phyloP scores from a whole-genome alignment of 768 basidiomycete genomes.

The Rhodotorula kratochvilovae region DNA sequence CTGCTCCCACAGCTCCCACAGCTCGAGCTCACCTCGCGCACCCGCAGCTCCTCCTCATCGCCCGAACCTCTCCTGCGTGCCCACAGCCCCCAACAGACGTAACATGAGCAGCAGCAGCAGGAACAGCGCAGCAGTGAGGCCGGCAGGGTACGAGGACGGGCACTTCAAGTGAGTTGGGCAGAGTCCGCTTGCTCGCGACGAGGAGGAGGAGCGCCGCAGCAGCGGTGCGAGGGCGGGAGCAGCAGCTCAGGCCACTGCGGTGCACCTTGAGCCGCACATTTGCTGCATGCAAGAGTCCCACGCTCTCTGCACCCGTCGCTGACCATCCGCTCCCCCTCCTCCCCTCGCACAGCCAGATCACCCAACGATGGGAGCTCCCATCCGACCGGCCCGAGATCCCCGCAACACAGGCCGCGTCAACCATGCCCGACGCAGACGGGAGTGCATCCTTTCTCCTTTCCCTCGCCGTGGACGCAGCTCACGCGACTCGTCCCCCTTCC shows the following conservation, averaged over 20 bases:
- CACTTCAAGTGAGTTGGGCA: constrained; percentile 12
- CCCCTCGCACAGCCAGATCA: constrained; percentile 1
- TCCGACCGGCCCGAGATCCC: constrained; percentile 2
- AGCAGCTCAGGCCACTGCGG: too few species aligned
- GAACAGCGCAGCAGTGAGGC: background rate
- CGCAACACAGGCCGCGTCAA: background rate
- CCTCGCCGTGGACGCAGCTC: background rate
- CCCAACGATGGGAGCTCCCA: constrained; percentile 8
- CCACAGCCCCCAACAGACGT: background rate
- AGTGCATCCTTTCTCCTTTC: background rate
- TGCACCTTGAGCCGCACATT: too few species aligned
- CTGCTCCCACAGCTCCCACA: background rate
- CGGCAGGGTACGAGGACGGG: background rate
- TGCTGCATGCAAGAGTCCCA: too few species aligned
- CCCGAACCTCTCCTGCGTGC: background rate
- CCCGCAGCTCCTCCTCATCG: background rate
- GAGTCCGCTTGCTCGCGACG: background rate
- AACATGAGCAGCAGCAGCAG: background rate
- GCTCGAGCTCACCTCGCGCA: background rate
- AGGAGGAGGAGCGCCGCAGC: too few species aligned
- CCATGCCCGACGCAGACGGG: constrained; percentile 17
- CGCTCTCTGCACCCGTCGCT: background rate
- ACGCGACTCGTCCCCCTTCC: background rate
- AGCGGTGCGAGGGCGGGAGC: too few species aligned
- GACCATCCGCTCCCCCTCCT: background rate